phyloP scores from a whole-genome alignment of 176 grass and related monocot species.

The Tuctoria greenei region DNA sequence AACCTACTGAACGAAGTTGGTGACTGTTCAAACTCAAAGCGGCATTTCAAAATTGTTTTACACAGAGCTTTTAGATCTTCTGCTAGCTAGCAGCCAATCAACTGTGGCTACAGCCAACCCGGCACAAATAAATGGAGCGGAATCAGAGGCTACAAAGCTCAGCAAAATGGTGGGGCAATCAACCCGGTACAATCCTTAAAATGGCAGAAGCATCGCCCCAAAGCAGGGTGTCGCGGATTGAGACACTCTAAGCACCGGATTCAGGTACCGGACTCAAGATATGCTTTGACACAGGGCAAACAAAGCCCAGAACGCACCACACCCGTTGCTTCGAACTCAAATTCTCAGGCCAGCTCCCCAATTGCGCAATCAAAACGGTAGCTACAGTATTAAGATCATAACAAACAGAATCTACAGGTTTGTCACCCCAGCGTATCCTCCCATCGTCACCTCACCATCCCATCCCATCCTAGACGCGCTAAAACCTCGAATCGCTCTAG shows the following conservation, averaged over 20 bases:
- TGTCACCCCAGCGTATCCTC: background rate
- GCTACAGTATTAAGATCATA: conserved; percentile 21
- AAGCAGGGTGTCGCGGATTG: background rate
- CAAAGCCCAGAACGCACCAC: background rate
- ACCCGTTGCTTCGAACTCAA: background rate
- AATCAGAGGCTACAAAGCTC: too few relatives aligned
- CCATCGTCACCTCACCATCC: background rate
- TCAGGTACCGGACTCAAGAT: background rate
- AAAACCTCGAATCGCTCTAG: background rate
- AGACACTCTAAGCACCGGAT: conserved; percentile 8
- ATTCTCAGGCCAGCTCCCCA: background rate
- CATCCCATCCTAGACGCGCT: background rate
- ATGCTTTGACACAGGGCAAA: background rate
- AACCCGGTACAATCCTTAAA: too few relatives aligned
- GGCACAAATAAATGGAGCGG: background rate
- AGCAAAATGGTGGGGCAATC: too few relatives aligned
- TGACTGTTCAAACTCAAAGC: background rate
- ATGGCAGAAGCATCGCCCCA: background rate
- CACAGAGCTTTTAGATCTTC: background rate
- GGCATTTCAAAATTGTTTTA: background rate
- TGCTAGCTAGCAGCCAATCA: background rate
- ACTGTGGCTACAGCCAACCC: background rate
- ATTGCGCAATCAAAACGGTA: background rate
- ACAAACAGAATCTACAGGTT: background rate
- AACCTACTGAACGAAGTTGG: background rate